A percentile compares a stretch with the other conserved stretches of the same genome.
These are phyloP conservation scores for Exsudoporus frostii DNA, from an alignment of 768 basidiomycete genomes.

Conservation along the genomic window DNA sequence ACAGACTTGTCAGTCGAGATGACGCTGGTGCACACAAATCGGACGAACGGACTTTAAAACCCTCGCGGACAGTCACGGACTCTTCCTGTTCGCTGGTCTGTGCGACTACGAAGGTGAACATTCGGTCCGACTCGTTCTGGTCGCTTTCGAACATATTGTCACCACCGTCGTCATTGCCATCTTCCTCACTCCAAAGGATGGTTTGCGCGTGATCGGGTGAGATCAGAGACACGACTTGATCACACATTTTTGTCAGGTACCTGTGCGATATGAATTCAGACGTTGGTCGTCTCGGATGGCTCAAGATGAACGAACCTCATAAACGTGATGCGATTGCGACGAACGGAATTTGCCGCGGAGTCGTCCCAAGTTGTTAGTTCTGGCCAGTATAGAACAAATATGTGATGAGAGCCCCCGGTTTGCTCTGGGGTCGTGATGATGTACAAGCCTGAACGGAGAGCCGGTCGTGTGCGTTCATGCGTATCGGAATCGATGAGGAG, in stretches of 20 bases:
- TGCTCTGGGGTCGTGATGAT: slow-evolving; percentile 11
- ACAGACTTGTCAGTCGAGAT: background rate
- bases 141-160: slow-evolving; percentile 30
- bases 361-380: slow-evolving; percentile 60
- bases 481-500: slow-evolving; percentile 15
- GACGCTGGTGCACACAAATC: background rate
- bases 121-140: slow-evolving; percentile 42
- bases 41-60: slow-evolving; percentile 43
- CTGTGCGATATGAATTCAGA: slow-evolving; percentile 26
- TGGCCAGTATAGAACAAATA: slow-evolving; percentile 61
- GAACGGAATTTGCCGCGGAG: slow-evolving; percentile 39
- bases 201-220: slow-evolving; percentile 44
- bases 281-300: background rate
- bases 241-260: slow-evolving; percentile 57
- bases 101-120: slow-evolving; percentile 52
- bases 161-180: slow-evolving; percentile 26
- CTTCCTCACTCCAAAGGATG: slow-evolving; percentile 44
- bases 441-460: slow-evolving; percentile 23
- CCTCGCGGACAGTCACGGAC: slow-evolving; percentile 39
- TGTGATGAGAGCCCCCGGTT: slow-evolving; percentile 9
- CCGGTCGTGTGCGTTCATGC: slow-evolving; percentile 2
- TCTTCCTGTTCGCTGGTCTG: slow-evolving; percentile 58
- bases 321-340: slow-evolving; percentile 55
- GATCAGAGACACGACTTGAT: slow-evolving; percentile 51
- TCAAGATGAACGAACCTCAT: slow-evolving; percentile 45